Evolutionary conservation across 2,329 filamentous ascomycete genomes (phyloP).

Genomic region (Claviceps purpurea): DNA sequence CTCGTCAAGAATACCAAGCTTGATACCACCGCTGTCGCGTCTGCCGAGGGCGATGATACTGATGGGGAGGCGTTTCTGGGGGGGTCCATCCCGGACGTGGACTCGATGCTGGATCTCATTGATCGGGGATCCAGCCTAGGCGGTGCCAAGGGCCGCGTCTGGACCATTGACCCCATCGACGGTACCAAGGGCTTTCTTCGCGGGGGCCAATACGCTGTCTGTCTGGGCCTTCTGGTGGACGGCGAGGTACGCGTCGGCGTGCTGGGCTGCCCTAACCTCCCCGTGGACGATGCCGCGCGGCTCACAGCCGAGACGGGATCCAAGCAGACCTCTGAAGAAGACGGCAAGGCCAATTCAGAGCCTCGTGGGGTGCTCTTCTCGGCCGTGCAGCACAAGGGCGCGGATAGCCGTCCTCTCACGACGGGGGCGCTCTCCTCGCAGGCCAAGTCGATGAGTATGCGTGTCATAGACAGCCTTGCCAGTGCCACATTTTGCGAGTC

Average conservation of each 20-base stretch:
- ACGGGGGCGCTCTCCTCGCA: conserved; percentile 30
- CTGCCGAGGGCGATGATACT: conserved; percentile 24
- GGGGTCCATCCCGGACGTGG: conserved; percentile 52
- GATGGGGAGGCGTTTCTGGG: conserved; percentile 49
- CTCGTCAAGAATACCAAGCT: conserved; percentile 63
- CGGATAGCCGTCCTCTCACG: conserved; percentile 61
- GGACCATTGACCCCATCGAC: conserved; percentile 95
- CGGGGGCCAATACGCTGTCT: conserved; percentile 94
- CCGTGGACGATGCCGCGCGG: conserved; percentile 57
- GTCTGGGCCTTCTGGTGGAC: conserved; percentile 81
- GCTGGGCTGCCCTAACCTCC: conserved; percentile 89
- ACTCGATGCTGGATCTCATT: conserved; percentile 54
- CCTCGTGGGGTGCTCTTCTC: conserved; percentile 70
- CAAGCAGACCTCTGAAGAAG: conserved; percentile 51
- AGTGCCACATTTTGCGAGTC: conserved; percentile 92
- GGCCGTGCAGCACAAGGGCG: conserved; percentile 66
- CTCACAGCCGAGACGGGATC: conserved; percentile 55
- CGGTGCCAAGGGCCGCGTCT: conserved; percentile 65
- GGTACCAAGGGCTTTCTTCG: conserved; percentile 95
- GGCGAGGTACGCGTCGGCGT: conserved; percentile 91
- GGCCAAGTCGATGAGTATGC: conserved; percentile 63
- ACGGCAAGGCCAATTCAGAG: conserved; percentile 13
- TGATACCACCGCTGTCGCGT: conserved; percentile 8
- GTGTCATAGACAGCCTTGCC: conserved; percentile 55
- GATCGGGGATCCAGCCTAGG: conserved; percentile 58